These are phyloP conservation scores for Citrullus mucosospermus DNA, from an alignment of 306 rosid species.

Conservation along the genomic window DNA sequence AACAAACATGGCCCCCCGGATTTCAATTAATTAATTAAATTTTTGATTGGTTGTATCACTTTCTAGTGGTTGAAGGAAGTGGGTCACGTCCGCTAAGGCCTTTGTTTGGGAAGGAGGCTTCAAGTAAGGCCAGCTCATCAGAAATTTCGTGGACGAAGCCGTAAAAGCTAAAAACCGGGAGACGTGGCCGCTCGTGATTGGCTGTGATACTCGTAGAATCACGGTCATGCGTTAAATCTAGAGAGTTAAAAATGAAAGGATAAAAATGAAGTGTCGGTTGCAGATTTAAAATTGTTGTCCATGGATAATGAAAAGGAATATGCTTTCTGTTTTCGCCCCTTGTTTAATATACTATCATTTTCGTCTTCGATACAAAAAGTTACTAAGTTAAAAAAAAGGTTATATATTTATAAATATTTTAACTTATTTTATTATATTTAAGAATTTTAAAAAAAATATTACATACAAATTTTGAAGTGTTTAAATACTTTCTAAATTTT, in stretches of 20 bases:
- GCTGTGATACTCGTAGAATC: not conserved
- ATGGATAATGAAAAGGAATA: not conserved
- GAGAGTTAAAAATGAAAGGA: not conserved
- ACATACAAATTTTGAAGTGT: no score
- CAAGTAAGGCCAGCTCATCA: not conserved
- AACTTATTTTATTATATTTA: no score
- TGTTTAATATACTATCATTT: not conserved
- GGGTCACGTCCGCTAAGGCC: conserved; percentile 1
- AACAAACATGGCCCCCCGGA: not conserved
- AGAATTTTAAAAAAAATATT: no score
- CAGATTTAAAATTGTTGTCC: not conserved
- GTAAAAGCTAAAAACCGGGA: not conserved
- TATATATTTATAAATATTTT: no score
- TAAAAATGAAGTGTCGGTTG: not conserved
- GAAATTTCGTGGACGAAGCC: not conserved
- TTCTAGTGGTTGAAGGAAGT: not conserved
- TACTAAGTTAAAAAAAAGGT: no score
- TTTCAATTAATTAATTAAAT: not conserved
- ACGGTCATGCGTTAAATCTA: not conserved
- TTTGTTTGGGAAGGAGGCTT: not conserved
- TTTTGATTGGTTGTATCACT: not conserved
- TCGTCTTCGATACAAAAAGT: no score
- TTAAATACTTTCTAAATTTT: no score
- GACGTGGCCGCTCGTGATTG: not conserved
- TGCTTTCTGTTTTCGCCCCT: not conserved